Evolutionary conservation across 805 yeast genomes (phyloP).

Genomic region (Teunomyces stri): DNA sequence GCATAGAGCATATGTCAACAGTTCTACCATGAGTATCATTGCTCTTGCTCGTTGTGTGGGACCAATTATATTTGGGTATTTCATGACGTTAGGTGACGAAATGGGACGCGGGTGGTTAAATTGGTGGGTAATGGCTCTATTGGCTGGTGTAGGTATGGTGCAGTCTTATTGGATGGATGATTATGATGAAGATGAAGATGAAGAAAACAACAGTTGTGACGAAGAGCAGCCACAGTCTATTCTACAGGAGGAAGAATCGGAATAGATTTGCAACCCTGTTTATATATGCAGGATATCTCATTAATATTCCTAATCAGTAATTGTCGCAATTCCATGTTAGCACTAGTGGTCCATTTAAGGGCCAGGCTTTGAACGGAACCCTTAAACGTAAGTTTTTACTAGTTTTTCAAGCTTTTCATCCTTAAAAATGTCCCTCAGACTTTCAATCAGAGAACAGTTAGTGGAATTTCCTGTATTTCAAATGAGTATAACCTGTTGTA

Average conservation of each 20-base stretch:
- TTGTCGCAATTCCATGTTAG: not conserved
- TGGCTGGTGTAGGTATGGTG: conserved; percentile 27
- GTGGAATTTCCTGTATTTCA: conserved; percentile 57
- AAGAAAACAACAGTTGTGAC: not conserved
- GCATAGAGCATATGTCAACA: conserved; percentile 36
- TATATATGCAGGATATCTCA: not conserved
- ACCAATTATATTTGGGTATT: conserved; percentile 32
- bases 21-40: conserved; percentile 31
- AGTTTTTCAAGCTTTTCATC: no score
- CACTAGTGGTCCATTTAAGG: not conserved
- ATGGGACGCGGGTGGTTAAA: conserved; percentile 25
- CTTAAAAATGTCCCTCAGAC: not conserved
- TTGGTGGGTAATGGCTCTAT: conserved; percentile 34
- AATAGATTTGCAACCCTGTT: not conserved
- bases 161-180: conserved; percentile 29
- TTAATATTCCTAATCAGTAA: not conserved
- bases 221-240: not conserved
- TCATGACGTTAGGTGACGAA: conserved; percentile 32
- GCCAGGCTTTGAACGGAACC: not conserved
- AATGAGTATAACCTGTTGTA: conserved; percentile 33
- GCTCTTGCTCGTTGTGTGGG: conserved; percentile 34
- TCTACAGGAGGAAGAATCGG: not conserved
- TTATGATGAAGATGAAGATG: conserved; percentile 27
- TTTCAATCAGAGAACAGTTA: conserved; percentile 44
- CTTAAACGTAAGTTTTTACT: not conserved